Evolutionary conservation across 768 basidiomycete genomes (phyloP), one percentile per base, ranked within the genome.

Genomic region (Lentinus tigrinus): DNA sequence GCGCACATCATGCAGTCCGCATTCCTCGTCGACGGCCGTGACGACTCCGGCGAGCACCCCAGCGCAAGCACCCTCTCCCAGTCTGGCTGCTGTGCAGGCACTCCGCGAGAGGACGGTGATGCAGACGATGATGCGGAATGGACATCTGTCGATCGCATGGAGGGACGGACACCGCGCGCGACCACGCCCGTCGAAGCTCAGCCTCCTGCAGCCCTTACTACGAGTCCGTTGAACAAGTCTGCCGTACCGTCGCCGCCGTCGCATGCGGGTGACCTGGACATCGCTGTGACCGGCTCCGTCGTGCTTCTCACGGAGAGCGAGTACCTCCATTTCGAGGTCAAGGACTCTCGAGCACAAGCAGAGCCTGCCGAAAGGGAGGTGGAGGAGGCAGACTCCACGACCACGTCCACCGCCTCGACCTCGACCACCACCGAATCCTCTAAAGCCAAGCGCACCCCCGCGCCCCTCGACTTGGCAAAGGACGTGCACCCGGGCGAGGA

Each of bases 1-100:
- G 27, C 6, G 13, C 37, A 16, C 16, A 43, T 56, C 28, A 50
- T 56, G 55, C 36, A 50, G 17, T 56, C 55, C 21, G 48, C 55
- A 8, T 27, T 56, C 9, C 31, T 50, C 14, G 23, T 56, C 3
- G 23, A 19, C 4, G 34, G 11, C 1, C n/a, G 3, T 24, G 46
- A 5, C 21, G n/a, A 36, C 2, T 21, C 16, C 37, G 10, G 13
- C 10, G 46, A 47, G 17, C 11, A 36, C 14, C 21, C 3, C 9
- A 5, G 2, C 23, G 24, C 38, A 21, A 17, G 7, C 5, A 1
- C 38, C 14, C 19, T 5, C 17, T 44, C n/a, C 43, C 21, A 19
- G 23, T 44, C 10, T 13, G 19, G 43, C 6, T 4, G 19, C 2
- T 14, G 23, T 7, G 4, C 21, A 26, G 10, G 2, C 10, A 2